These are phyloP conservation scores for Sporothrix variecibatus DNA, from an alignment of 2,329 filamentous ascomycete genomes.

Conservation along the genomic window DNA sequence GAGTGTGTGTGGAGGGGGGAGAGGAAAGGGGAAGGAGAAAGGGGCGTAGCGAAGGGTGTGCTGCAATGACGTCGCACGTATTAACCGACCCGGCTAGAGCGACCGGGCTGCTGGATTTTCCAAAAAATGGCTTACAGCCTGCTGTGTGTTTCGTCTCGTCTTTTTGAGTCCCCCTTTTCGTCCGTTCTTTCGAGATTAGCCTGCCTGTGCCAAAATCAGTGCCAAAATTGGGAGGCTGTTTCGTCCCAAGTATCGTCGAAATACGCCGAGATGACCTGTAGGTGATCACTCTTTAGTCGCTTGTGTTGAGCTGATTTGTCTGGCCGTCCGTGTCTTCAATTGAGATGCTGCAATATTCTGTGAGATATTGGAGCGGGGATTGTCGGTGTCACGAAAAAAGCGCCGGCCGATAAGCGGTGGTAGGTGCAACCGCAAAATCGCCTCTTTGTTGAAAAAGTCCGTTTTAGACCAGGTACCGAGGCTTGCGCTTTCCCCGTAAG, in stretches of 20 bases:
- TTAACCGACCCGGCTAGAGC: slow-evolving; percentile 4
- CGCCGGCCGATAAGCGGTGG: neutral
- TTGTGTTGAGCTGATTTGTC: neutral
- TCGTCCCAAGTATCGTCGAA: slow-evolving; percentile 14
- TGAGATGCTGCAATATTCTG: neutral
- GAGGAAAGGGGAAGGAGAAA: neutral
- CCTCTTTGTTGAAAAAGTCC: neutral
- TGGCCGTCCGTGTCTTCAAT: neutral
- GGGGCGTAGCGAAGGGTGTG: neutral
- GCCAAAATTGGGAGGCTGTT: slow-evolving; percentile 5
- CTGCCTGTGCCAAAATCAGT: neutral
- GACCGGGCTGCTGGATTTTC: slow-evolving; percentile 5
- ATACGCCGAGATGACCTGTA: neutral
- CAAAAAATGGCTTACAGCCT: neutral
- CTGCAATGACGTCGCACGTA: slow-evolving; percentile 2
- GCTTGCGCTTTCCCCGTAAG: neutral
- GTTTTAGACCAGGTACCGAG: slow-evolving; percentile 10
- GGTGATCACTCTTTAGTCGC: neutral
- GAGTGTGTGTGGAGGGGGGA: neutral
- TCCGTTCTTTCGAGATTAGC: slow-evolving; percentile 2
- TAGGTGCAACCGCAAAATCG: neutral
- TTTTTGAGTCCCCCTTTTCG: neutral
- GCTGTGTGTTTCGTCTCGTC: slow-evolving; percentile 4
- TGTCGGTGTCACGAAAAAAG: neutral
- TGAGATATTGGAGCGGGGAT: neutral